Evolutionary conservation across 2,329 filamentous ascomycete genomes (phyloP), one percentile per base, ranked within the genome.

Genomic region (Hypomyces perniciosus): DNA sequence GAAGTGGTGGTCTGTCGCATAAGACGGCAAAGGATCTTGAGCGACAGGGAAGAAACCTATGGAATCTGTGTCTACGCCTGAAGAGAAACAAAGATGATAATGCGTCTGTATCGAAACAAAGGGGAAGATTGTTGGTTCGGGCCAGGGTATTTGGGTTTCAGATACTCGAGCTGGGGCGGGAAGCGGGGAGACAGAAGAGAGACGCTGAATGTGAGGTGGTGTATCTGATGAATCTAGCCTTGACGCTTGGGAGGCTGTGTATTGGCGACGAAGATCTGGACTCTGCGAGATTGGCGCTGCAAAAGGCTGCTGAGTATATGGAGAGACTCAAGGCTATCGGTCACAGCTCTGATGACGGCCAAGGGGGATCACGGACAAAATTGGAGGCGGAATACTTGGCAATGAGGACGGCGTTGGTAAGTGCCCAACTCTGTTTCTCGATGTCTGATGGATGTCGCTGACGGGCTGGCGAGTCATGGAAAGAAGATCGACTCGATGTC

Each of bases 401-500:
- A 4, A 65, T 90, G 53, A 78, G 87, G 31, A 82, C 82, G 35
- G 75, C 78, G 31, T 65, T 93, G 66, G 89, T 90, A 68, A 65
- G 75, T 58, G 34, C 9, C 5, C 3, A 13, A 2, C 28, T 1
- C 10, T n/a, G 2, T 3, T 9, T 8, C 1, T 33, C 5, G 26
- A 30, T 29, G 6, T n/a, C 13, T 20, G 27, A 46, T 30, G 38
- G 8, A 33, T 44, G 8, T 40, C 30, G 27, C 61, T 67, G 45
- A 64, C 46, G 2, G 8, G 3, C 12, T 13, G 43, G 8, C 13
- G 45, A 92, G 88, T 79, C 84, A 30, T 95, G 85, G 83, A 82
- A 83, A 59, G 84, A 90, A 61, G 75, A 80, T 38, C 80, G 85
- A 38, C 73, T 86, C 10, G 86, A 92, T 51, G 78, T 90, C 44